Base-by-base conservation (phyloP, 257 asterid species). In the Buddleja alternifolia region DNA sequence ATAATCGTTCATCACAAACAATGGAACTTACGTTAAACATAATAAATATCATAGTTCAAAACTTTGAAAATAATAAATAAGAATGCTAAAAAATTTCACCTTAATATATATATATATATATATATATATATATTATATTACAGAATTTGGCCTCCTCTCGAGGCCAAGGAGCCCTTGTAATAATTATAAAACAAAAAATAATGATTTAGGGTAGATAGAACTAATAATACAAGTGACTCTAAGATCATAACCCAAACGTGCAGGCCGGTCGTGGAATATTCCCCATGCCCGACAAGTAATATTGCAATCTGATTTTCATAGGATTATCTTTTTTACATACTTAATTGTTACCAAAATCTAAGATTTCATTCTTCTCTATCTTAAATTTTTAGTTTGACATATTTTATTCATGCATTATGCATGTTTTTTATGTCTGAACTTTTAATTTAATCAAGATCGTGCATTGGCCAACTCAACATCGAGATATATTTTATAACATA, bases 221-320 rank as follows among this genome's bases (percentile, higher is more conserved):
- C n/a, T 44, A 45, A 67, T 48, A 63, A 67, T 55, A 41, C 34
- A 62, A 25, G 7, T 54, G 67, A 45, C 60, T 53, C 9, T 51
- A 62, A 67, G 73, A 46, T 51, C 55, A 32, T 55, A 61, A 71
- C 39, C 47, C 69, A 66, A 69, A 73, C 78, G 78, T 80, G 84
- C 81, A 76, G 76, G 69, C 72, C 73, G 56, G 39, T 71, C 47
- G 48, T 50, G 32, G 73, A 61, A 75, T 75, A 70, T 66, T 66
- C 63, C 58, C 61, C 25, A 32, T 9, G 45, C 56, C 61, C 58
- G 60, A 21, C 71, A 65, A 77, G 11, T 50, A 54, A 37, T 8
- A 37, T 41, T 20, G 52, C 25, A 10, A 48, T 67, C 60, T 58
- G 34, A 73, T 69, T 75, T 73, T 58, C 6, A 62, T 75, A 25